Evolutionary conservation across 164 flowering plant species (phyloP), one percentile per base, ranked within the genome.

Genomic region (Aristolochia californica): DNA sequence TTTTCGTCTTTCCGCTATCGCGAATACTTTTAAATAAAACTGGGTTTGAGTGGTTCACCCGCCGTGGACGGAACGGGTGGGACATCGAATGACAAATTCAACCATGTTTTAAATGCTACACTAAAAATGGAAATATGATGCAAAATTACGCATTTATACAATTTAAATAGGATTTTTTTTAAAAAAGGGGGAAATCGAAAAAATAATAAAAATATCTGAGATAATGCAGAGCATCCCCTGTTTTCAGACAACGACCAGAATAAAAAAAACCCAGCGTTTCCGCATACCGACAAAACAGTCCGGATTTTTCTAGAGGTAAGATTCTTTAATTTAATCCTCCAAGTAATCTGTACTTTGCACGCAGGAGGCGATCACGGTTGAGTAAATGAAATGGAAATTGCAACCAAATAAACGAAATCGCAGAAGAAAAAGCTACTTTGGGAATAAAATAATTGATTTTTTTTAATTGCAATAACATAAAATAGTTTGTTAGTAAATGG

Each of bases 31-130:
- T 34, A 34, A 34, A 5, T 28, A 34, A 34, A 34, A 2, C 40
- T 1, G 40, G 40, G 40, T 34, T 12, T 9, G 40, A 50, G 58
- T 60, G 53, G 68, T 64, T 58, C 68, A 58, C 53, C 45, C 38
- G 47, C 23, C 48, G 43, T 54, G 18, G 53, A 43, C 62, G 56
- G 45, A 40, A 7, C 4, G 30, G 30, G 7, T 2, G 30, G 30
- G 30, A 56, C 61, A 70, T 57, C 55, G 24, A 40, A 56, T 60
- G 66, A 56, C 56, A 59, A 30, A 62, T 66, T 66, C 70, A 66
- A 70, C 58, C 12, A 28, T 20, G 27, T 18, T 62, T 59, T 71
- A 38, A 63, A 49, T 66, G 66, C 59, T 2, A 18, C 43, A 34
- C 45, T 52, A 55, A 64, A 59, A 30, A 34, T 9, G 40, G 10